Evolutionary conservation across 345 rosid genomes (phyloP).

Genomic region (Eucalyptus urophylla): DNA sequence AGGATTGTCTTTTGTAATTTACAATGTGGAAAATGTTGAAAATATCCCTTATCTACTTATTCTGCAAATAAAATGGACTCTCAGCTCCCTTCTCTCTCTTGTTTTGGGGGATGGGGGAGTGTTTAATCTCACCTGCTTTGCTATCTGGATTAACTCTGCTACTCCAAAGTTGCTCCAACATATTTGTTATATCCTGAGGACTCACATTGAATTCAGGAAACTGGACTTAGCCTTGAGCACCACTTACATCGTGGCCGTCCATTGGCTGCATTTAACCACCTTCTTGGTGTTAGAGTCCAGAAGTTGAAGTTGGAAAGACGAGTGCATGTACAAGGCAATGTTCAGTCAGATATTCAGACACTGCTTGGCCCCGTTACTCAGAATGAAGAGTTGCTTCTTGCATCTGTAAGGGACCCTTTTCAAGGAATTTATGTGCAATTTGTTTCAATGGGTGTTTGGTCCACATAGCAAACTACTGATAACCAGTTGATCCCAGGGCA

Average conservation of each 20-base stretch:
- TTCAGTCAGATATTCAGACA: conserved; percentile 82
- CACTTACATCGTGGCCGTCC: conserved; percentile 97
- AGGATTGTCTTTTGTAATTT: background rate
- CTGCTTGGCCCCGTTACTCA: conserved; percentile 67
- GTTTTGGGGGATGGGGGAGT: background rate
- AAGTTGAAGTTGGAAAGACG: conserved; percentile 56
- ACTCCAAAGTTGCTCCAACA: background rate
- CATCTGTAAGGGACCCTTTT: conserved; percentile 54
- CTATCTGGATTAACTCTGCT: background rate
- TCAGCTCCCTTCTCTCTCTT: background rate
- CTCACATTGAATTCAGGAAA: conserved; percentile 32
- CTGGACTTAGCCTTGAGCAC: conserved; percentile 80
- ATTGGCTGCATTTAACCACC: conserved; percentile 82
- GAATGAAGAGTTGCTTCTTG: conserved; percentile 65
- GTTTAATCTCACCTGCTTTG: background rate
- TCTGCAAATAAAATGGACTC: background rate
- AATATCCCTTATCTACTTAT: background rate
- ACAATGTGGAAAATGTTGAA: background rate
- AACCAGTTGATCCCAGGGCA: background rate
- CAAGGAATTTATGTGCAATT: background rate
- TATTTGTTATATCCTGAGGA: background rate
- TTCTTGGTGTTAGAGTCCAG: conserved; percentile 61
- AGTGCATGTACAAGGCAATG: conserved; percentile 51
- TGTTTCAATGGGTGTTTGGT: background rate
- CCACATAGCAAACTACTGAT: background rate